Conservation (phyloP, 1,139 yeast genomes). For the Tardiomyces digboiensis region DNA sequence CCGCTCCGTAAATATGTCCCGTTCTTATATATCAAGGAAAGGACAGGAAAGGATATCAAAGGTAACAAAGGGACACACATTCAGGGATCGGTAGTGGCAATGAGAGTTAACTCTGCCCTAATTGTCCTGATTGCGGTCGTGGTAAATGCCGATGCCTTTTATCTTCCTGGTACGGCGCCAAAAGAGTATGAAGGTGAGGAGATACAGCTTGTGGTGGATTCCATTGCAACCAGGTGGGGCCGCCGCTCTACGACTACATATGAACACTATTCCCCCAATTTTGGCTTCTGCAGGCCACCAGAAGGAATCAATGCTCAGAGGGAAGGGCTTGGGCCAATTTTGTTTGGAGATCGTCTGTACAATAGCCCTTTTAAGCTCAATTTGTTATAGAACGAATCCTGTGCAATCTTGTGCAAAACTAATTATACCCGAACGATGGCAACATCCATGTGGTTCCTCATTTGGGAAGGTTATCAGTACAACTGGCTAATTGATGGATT, state of each 20-base stretch:
- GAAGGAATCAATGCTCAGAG: conserved; percentile 60
- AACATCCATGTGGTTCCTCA: conserved; percentile 64
- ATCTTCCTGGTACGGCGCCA: conserved; percentile 94
- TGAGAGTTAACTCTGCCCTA: no score
- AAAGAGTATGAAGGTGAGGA: conserved; percentile 70
- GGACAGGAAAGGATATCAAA: no score
- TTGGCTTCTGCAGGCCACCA: conserved; percentile 75
- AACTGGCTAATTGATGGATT: conserved; percentile 95
- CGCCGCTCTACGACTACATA: conserved; percentile 13
- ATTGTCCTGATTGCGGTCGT: background rate
- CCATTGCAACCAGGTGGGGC: conserved; percentile 40
- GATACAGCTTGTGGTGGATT: conserved; percentile 78
- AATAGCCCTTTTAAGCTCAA: conserved; percentile 79
- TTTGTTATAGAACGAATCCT: conserved; percentile 64
- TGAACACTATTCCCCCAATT: conserved; percentile 78
- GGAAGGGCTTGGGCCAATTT: conserved; percentile 85
- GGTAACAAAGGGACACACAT: no score
- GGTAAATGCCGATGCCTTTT: conserved; percentile 42
- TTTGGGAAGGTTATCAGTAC: conserved; percentile 73
- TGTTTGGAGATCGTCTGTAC: conserved; percentile 93
- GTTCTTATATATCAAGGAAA: no score
- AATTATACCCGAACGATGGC: conserved; percentile 56
- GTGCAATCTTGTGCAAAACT: conserved; percentile 54
- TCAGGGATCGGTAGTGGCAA: no score
- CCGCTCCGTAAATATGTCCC: no score